Evolutionary conservation across 2,329 filamentous ascomycete genomes (phyloP), one percentile per base, ranked within the genome.

Genomic region (Phialophora expanda): DNA sequence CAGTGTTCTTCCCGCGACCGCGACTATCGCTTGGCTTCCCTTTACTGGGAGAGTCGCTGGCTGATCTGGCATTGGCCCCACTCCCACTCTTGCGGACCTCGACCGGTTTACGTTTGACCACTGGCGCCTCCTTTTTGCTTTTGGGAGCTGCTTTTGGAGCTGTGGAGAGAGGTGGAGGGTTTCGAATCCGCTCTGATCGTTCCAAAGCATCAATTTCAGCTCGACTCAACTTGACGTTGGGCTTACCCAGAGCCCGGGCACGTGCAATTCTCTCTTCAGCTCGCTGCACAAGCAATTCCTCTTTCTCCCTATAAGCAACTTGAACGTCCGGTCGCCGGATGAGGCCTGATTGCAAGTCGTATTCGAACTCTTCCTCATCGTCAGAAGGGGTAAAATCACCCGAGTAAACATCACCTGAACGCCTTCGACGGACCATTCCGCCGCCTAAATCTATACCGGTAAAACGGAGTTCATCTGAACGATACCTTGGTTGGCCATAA

Each of bases 191-290:
- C 63, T 69, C 71, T 68, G 66, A 66, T 67, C 88, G 86, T 75
- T 94, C 90, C 71, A 96, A 83, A 55, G 92, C 93, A 68, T 89
- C 90, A 72, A 97, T 82, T 77, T 97, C 93, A 61, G 90, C 87
- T 73, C 89, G 86, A 72, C 86, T 92, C 69, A 98, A 84, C 75
- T 89, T 90, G 63, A 97, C 91, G 64, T 96, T 91, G 53, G 85
- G 83, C 77, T 89, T 90, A 69, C 93, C 93, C 74, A 87, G 87
- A 69, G 87, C 86, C 75, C 91, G 88, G 17, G 93, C 92, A 70
- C 88, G 86, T 70, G 89, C 87, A 75, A 97, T 96, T 71, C 92
- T 89, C 73, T 89, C 87, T 77, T 96, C 80, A 48, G 93, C 93
- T 70, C 87, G 87, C 70, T 93, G 89, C 69, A 95, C 87, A 72